phyloP scores from a whole-genome alignment of 2,329 filamentous ascomycete genomes.

The Madurella mycetomatis region DNA sequence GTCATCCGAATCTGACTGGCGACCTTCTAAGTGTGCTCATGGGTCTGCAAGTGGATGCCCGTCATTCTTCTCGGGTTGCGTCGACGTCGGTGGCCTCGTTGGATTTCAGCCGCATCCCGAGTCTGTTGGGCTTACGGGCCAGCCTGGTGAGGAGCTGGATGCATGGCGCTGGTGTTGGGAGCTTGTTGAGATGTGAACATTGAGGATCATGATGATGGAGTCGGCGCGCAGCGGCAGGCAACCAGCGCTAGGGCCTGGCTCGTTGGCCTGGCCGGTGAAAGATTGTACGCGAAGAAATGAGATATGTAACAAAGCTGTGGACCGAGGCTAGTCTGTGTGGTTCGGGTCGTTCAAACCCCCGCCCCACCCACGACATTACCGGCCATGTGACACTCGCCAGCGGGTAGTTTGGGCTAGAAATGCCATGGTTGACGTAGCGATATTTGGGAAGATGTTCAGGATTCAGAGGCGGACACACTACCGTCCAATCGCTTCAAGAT shows the following conservation, averaged over 20 bases:
- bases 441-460: too few relatives aligned
- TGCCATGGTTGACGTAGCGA: too few relatives aligned
- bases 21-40: constrained; percentile 17
- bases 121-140: constrained; percentile 18
- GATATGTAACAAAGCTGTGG: not conserved
- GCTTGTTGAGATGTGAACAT: constrained; percentile 7
- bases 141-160: constrained; percentile 12
- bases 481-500: too few relatives aligned
- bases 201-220: constrained; percentile 9
- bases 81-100: constrained; percentile 6
- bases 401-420: not conserved
- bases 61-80: constrained; percentile 7
- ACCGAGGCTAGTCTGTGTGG: not conserved
- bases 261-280: not conserved
- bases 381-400: not conserved
- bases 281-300: not conserved
- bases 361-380: not conserved
- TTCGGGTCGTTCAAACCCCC: not conserved
- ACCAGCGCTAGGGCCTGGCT: too few relatives aligned
- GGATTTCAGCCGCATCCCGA: constrained; percentile 25
- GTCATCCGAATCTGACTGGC: constrained; percentile 22
- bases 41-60: constrained; percentile 2
- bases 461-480: too few relatives aligned
- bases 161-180: constrained; percentile 15
- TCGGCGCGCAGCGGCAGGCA: not conserved